These are phyloP conservation scores for Ziziphus jujuba DNA, from an alignment of 306 rosid species.

Conservation along the genomic window DNA sequence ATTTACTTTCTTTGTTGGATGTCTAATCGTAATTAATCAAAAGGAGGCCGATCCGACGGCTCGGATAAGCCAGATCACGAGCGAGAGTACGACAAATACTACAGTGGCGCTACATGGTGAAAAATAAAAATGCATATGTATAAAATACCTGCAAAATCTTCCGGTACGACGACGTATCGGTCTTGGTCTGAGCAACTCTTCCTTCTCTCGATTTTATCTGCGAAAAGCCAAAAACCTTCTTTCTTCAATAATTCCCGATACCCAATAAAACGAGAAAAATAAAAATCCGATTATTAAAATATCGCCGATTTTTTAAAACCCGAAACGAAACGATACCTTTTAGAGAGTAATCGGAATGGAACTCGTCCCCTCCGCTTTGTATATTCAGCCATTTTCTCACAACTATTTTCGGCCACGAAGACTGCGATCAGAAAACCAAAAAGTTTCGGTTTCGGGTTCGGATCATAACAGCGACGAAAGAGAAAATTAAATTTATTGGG, in stretches of 20 bases:
- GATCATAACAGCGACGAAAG: background rate
- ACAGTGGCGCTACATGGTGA: constrained; percentile 5
- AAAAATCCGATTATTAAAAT: background rate
- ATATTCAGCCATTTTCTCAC: constrained; percentile 69
- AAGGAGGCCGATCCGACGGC: constrained; percentile 30
- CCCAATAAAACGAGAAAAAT: background rate
- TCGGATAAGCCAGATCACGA: background rate
- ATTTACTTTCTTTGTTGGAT: background rate
- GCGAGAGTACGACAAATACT: background rate
- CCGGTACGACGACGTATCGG: constrained; percentile 48
- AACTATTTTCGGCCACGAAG: constrained; percentile 64
- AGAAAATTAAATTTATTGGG: background rate
- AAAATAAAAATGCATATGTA: no score
- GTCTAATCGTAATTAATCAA: constrained; percentile 26
- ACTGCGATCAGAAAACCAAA: constrained; percentile 16
- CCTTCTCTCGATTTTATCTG: constrained; percentile 47
- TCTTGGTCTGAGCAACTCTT: constrained; percentile 74
- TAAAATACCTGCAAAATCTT: constrained; percentile 49
- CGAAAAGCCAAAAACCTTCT: background rate
- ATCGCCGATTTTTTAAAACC: background rate
- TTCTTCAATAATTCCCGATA: background rate
- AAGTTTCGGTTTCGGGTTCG: background rate
- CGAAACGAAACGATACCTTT: constrained; percentile 35
- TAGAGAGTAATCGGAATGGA: constrained; percentile 39
- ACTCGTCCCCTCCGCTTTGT: constrained; percentile 45